A percentile compares a stretch with the other conserved stretches of the same genome.
Conservation (phyloP, 2,329 filamentous ascomycete genomes). For the Ascochyta lentis region DNA sequence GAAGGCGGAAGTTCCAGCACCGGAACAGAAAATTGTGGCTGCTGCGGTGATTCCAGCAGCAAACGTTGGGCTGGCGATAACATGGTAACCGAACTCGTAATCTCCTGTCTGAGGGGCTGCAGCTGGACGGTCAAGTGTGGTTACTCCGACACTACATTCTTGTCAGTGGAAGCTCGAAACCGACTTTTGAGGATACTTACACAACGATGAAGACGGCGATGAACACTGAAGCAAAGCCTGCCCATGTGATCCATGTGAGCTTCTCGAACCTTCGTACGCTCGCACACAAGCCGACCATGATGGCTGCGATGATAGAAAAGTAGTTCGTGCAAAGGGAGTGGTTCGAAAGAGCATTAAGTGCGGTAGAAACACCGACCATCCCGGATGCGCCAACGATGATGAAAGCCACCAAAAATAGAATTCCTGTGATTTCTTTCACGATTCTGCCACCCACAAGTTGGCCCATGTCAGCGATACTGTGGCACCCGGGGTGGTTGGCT, state of each 20-base stretch:
- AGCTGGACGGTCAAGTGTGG: conserved; percentile 63
- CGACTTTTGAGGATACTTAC: conserved; percentile 7
- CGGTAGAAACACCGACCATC: conserved; percentile 66
- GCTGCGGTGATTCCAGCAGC: conserved; percentile 63
- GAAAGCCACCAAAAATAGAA: conserved; percentile 65
- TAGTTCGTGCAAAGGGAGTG: conserved; percentile 67
- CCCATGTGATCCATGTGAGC: conserved; percentile 68
- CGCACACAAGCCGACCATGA: conserved; percentile 59
- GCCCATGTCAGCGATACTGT: conserved; percentile 65
- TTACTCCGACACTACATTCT: conserved; percentile 58
- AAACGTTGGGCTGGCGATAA: conserved; percentile 64
- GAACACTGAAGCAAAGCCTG: conserved; percentile 65
- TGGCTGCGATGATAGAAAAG: conserved; percentile 63
- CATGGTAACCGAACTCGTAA: conserved; percentile 66
- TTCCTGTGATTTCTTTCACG: conserved; percentile 59
- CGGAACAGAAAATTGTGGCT: conserved; percentile 66
- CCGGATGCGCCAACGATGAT: conserved; percentile 64
- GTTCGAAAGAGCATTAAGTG: conserved; percentile 65
- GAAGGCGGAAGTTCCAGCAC: conserved; percentile 66
- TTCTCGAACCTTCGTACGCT: conserved; percentile 66
- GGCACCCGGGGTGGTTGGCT: conserved; percentile 59
- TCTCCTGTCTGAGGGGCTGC: conserved; percentile 65
- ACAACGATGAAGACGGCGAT: conserved; percentile 65
- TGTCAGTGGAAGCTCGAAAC: conserved; percentile 1
- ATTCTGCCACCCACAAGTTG: conserved; percentile 60